Evolutionary conservation across 768 basidiomycete species (phyloP).

Genomic region (Pleurotus platypus): DNA sequence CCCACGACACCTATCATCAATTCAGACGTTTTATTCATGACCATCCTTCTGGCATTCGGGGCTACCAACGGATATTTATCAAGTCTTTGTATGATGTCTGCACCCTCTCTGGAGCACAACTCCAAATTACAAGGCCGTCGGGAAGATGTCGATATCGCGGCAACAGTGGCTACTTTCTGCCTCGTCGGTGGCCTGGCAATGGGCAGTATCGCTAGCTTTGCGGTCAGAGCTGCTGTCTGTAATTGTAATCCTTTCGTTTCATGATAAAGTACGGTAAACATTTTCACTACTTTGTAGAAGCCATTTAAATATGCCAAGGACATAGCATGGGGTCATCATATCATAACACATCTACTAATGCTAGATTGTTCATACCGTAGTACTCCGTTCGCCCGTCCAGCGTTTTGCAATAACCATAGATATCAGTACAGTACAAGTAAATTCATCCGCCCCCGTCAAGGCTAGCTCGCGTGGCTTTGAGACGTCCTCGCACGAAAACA

Average conservation of each 20-base stretch:
- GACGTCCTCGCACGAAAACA: not conserved
- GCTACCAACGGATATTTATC: constrained; percentile 78
- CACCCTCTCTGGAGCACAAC: constrained; percentile 79
- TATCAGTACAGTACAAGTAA: not conserved
- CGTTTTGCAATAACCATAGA: not conserved
- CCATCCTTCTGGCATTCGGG: constrained; percentile 72
- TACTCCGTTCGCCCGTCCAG: not conserved
- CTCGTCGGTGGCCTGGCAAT: constrained; percentile 70
- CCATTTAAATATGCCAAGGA: no score
- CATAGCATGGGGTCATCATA: not conserved
- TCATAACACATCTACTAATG: not conserved
- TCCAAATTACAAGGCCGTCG: constrained; percentile 60
- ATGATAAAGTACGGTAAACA: constrained; percentile 1
- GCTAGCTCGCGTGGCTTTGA: no score
- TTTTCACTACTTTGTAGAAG: no score
- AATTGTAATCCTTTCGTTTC: constrained; percentile 67
- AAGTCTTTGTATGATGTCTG: constrained; percentile 78
- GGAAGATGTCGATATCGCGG: constrained; percentile 84
- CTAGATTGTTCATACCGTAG: not conserved
- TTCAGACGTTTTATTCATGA: constrained; percentile 76
- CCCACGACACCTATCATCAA: constrained; percentile 51
- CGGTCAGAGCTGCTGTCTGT: constrained; percentile 65
- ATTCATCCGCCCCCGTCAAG: no score
- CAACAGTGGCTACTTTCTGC: constrained; percentile 77
- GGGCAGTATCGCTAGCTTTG: constrained; percentile 82